Evolutionary conservation across 2,329 filamentous ascomycete genomes (phyloP), one percentile per base, ranked within the genome.

Genomic region (Fusarium kyushuense): DNA sequence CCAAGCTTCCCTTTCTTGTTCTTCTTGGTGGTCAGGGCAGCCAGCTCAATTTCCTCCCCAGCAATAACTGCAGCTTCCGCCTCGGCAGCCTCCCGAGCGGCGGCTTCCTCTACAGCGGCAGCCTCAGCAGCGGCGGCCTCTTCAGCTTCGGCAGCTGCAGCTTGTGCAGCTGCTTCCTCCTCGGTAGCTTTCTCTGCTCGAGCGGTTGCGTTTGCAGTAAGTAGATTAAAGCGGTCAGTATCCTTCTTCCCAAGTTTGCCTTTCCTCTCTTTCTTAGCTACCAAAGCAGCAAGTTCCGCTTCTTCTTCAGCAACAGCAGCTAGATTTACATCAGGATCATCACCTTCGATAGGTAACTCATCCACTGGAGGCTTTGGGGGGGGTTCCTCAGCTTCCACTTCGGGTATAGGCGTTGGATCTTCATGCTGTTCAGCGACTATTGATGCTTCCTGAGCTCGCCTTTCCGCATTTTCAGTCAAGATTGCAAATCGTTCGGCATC

Each of bases 241-340:
- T 83, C 82, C 59, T 78, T 83, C 67, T 81, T 84, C 5, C 67
- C 72, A 19, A 83, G 69, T 57, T 77, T 84, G 54, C 65, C 65
- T 42, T 69, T 76, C 73, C 72, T 83, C 85, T 71, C 79, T 67
- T 84, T 85, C 71, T 85, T 86, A 19, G 78, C 77, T 35, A 79
- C 80, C 11, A 84, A 73, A 7, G 74, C 71, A 30, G 75, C 77
- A 11, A 82, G 73, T 49, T 83, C 65, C 2, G 47, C 76, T 32
- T 76, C 74, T 60, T 81, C 78, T 41, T 79, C 74, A n/a, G 58
- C 46, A 19, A 63, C 36, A 38, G 52, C 54, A 32, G 48, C 35
- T 47, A 57, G 59, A 33, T 58, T 52, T 12, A 53, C 29, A 27
- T 53, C 54, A 19, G 51, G 29, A 25, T 58, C 54, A 6, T 46